These are phyloP conservation scores for Starmerella khaoyaiensis DNA, from an alignment of 805 yeast species.

Conservation along the genomic window DNA sequence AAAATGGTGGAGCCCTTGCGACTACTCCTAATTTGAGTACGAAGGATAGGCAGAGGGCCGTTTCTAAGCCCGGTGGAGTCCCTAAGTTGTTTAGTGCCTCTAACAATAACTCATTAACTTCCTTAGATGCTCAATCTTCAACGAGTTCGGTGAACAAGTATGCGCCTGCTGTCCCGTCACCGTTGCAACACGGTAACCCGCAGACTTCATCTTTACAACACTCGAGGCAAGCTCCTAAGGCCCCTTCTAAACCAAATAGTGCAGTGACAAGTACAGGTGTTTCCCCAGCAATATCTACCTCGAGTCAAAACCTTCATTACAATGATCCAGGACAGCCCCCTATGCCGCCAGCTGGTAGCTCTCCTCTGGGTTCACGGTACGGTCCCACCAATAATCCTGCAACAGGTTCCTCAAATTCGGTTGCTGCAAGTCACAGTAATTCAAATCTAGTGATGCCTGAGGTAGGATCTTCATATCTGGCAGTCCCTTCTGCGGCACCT, in stretches of 20 bases:
- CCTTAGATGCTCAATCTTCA: slow-evolving; percentile 1
- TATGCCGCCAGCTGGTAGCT: background rate
- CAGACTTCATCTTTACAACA: slow-evolving; percentile 8
- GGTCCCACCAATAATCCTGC: background rate
- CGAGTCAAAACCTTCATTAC: too few species aligned
- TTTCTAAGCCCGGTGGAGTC: slow-evolving; percentile 16
- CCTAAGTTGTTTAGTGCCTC: slow-evolving; percentile 5
- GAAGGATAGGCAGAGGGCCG: slow-evolving; percentile 26
- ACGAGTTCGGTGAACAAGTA: slow-evolving; percentile 4
- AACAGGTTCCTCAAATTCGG: background rate
- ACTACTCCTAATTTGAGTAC: too few species aligned
- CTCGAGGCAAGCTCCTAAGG: slow-evolving; percentile 17
- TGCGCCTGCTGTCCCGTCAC: slow-evolving; percentile 12
- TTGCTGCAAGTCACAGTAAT: too few species aligned
- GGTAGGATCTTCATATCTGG: background rate
- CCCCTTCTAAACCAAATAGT: slow-evolving; percentile 8
- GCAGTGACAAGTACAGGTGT: slow-evolving; percentile 1
- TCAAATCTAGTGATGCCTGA: background rate
- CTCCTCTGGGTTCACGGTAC: background rate
- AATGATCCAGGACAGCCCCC: too few species aligned
- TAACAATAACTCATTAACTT: slow-evolving; percentile 4
- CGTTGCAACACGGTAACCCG: slow-evolving; percentile 10
- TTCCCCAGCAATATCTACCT: background rate
- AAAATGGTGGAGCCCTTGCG: background rate
- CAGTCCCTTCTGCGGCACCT: slow-evolving; percentile 1